Base-by-base conservation (phyloP, 352 stramenopile species). In the Phytophthora pisi region DNA sequence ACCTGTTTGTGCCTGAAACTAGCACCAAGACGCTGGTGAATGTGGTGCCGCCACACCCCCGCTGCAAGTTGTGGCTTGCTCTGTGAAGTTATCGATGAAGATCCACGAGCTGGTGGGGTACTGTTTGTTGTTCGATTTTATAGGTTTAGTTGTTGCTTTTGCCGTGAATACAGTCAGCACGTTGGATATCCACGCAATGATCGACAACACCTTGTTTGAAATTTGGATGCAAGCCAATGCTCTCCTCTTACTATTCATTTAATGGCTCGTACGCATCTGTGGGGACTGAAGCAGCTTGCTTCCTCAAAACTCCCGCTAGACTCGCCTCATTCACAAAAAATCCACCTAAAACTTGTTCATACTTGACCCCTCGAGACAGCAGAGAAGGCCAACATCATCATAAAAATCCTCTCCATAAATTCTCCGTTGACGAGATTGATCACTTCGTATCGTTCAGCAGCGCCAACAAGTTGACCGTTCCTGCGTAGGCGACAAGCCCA, bases 401-500 rank as follows among this genome's bases (percentile, higher is more conserved):
- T 20, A 40, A 40, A 9, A 24, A 24, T n/a, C n/a, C n/a, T 20
- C 43, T 56, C 43, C 59, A 68, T 57, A 54, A 65, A 9, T 20
- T 4, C 20, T 16, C 23, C 28, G 31, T 30, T 55, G 31, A 42
- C 6, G 8, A 6, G 16, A 15, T 5, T 42, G 16, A 36, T 73
- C 59, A 74, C 18, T 68, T 73, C 20, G 67, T 76, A 34, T 74
- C 53, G n/a, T 76, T 79, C 47, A 79, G 24, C 28, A 82, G 43
- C 31, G 64, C 74, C 40, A 82, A 38, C 4, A 89, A 42, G 51
- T 89, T 86, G 15, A 89, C 72, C 0, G 57, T 79, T 1, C 61
- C 73, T 23, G 75, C 75, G 36, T 83, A 89, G 8, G 64, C 40
- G 28, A 81, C 63, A 18, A 89, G 78, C 5, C 58, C 75, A 38